Evolutionary conservation across 1,284 basidiomycete genomes (phyloP).

Genomic region (Ganoderma leucocontextum): DNA sequence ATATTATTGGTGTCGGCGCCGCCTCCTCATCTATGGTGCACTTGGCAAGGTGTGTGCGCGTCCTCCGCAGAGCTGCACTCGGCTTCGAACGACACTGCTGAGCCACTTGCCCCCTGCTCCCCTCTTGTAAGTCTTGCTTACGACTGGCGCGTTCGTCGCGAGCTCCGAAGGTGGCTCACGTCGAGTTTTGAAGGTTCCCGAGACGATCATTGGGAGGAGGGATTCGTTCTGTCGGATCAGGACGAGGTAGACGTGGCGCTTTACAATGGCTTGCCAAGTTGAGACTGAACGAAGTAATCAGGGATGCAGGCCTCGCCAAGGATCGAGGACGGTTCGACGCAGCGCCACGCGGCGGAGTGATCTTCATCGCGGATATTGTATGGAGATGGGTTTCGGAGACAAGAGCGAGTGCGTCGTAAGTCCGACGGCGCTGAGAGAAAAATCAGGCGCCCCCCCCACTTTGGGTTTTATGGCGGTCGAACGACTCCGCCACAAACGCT

Average conservation of each 20-base stretch:
- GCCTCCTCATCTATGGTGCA: too few species aligned
- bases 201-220: neutral
- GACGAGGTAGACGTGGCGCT: neutral
- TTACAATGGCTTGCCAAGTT: neutral
- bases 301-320: neutral
- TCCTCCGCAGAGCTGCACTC: too few species aligned
- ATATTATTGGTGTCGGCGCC: too few species aligned
- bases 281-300: neutral
- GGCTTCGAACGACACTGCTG: too few species aligned
- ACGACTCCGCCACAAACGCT: neutral
- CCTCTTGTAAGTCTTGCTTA: too few species aligned
- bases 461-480: neutral
- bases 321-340: neutral
- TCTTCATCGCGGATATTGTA: neutral
- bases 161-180: too few species aligned
- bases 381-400: slow-evolving; percentile 1
- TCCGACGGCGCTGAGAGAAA: neutral
- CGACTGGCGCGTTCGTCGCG: too few species aligned
- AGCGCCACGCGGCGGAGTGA: neutral
- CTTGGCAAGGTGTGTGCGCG: too few species aligned
- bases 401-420: neutral
- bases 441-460: slow-evolving; percentile 8
- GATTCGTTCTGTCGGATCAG: neutral
- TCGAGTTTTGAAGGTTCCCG: too few species aligned
- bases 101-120: too few species aligned